Evolutionary conservation across 176 grass and related monocot species (phyloP), one percentile per base, ranked within the genome.

Genomic region (Oryza brachyantha): DNA sequence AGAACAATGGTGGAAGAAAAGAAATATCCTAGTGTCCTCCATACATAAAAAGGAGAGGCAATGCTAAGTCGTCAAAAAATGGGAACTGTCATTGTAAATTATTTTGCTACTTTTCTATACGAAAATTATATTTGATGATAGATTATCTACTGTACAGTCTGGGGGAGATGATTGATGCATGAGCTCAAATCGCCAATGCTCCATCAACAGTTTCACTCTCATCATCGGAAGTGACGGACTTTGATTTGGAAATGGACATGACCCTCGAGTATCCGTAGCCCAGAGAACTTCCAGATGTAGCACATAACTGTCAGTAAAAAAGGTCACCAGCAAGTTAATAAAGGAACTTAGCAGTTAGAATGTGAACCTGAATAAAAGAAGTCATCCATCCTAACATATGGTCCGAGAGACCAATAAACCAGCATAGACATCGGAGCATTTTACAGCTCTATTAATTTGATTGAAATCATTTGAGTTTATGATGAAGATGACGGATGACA

Each of bases 181-280:
- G 11, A 41, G 8, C 39, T 85, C 70, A 94, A 63, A 94, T 88
- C 42, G 92, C 92, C 29, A 94, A 65, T 61, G 68, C 80, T 39
- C 96, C 96, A 66, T 99, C 92, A 58, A 87, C 28, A 25, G 84
- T 28, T 75, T 90, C 92, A 32, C 57, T 93, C 73, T 99, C 96
- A 14, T 99, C 92, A 59, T 90, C 88, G 0, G 86, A 80, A 61
- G 57, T 65, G 27, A 50, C 17, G 73, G 90, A 50, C 83, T 85
- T 85, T 4, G 88, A 58, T 84, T 90, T 90, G 3, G 84, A 61
- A 64, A 78, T 88, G n/a, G 75, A 58, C 91, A 84, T 83, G 59
- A 94, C 83, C 52, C 86, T 39, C 9, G 92, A 93, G 78, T 89
- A 95, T 75, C 96, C 96, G 25, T 99, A 99, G 59, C 96, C 96